Evolutionary conservation across 2,329 filamentous ascomycete genomes (phyloP).

Genomic region (Aspergillus jensenii): DNA sequence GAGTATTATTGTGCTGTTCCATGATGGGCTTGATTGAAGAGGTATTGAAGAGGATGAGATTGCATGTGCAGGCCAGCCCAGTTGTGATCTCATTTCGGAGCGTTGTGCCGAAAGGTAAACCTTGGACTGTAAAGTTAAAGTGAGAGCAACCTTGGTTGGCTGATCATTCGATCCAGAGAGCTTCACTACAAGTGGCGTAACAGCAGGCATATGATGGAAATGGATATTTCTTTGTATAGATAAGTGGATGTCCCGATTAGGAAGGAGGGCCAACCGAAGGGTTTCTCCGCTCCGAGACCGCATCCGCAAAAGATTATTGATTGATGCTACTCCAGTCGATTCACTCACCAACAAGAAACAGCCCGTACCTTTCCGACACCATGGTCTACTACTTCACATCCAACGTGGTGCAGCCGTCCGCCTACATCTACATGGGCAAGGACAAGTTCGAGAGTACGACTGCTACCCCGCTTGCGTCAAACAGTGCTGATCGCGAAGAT

Average conservation of each 20-base stretch:
- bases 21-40: background rate
- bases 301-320: background rate
- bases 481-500: slow-evolving; percentile 14
- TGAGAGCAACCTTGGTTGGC: too few species aligned
- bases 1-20: background rate
- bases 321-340: too few species aligned
- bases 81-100: background rate
- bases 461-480: background rate
- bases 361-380: background rate
- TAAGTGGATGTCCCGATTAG: background rate
- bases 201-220: too few species aligned
- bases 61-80: background rate
- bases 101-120: background rate
- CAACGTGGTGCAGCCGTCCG: slow-evolving; percentile 74
- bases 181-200: too few species aligned
- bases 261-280: background rate
- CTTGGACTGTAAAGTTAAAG: too few species aligned
- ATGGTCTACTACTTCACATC: slow-evolving; percentile 97
- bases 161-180: too few species aligned
- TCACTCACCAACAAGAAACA: background rate
- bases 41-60: background rate
- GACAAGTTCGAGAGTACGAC: slow-evolving; percentile 95
- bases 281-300: slow-evolving; percentile 9
- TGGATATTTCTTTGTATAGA: background rate
- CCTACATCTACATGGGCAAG: slow-evolving; percentile 94